Evolutionary conservation across 495 filamentous ascomycete genomes (phyloP), one percentile per base, ranked within the genome.

Genomic region (Trichoderma asperelloides): DNA sequence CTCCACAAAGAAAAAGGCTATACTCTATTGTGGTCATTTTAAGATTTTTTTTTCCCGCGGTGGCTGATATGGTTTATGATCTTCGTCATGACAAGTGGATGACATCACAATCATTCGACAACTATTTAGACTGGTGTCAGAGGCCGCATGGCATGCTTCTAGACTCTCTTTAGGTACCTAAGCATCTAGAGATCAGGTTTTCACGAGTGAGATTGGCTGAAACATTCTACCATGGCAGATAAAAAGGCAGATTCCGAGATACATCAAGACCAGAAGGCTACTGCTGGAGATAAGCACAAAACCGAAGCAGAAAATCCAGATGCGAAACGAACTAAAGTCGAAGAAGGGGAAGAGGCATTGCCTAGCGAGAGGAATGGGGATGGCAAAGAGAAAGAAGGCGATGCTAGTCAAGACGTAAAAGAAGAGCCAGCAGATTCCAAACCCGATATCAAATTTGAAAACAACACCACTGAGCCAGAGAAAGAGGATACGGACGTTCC

Each of bases 401-500:
- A 23, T n/a, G 23, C 47, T 51, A 5, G 21, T 23, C 47, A 23
- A 9, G 21, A 21, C 18, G 21, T 21, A 9, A 51, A 51, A 1
- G 12, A 60, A 60, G 55, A 60, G 16, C 3, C 23, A 16, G 55
- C 16, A 18, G 27, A 30, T 12, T 30, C 27, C 55, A 60, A 60
- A 25, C 0, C 47, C 55, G 55, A 60, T 3, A 15, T 15, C 0
- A 60, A 60, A 40, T 1, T 33, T 12, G 62, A 23, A 30, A 64
- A 64, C n/a, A 33, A 33, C 33, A 30, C 21, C 2, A 25, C 43
- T 21, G 65, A 9, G 6, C 45, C 21, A 30, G n/a, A n/a, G 15
- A 12, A 18, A 39, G 13, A 6, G 1, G 66, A 67, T 12, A 7
- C 39, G 1, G 67, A 75, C 27, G 79, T 87, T 7, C 86, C 92